Percentiles rank a stretch among this genome's conserved stretches.
Evolutionary conservation across 768 basidiomycete genomes (phyloP).

Genomic region (Boletus vinaceobasis): DNA sequence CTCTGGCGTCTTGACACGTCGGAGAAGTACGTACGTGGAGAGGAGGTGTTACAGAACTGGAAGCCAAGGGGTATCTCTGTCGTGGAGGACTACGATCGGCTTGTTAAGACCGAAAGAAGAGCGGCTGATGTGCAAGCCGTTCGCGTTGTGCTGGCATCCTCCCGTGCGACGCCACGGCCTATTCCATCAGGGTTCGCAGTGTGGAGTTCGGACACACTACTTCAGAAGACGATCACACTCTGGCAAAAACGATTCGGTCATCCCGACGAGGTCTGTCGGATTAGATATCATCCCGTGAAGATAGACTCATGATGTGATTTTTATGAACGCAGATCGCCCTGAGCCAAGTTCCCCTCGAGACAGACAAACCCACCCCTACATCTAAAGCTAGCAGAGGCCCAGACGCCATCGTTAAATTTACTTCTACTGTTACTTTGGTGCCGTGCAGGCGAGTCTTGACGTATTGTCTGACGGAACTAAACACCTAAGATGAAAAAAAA

Average conservation of each 20-base stretch:
- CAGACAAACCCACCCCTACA: slow-evolving; percentile 33
- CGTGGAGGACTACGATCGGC: slow-evolving; percentile 78
- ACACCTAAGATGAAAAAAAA: slow-evolving; percentile 2
- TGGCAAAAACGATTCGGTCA: slow-evolving; percentile 87
- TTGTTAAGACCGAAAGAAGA: slow-evolving; percentile 67
- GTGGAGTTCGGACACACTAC: slow-evolving; percentile 65
- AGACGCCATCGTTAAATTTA: slow-evolving; percentile 59
- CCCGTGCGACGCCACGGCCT: slow-evolving; percentile 43
- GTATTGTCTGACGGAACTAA: background rate
- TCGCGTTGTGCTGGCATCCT: slow-evolving; percentile 66
- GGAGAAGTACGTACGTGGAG: slow-evolving; percentile 92
- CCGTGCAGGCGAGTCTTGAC: slow-evolving; percentile 57
- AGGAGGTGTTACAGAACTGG: slow-evolving; percentile 82
- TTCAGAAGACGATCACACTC: slow-evolving; percentile 64
- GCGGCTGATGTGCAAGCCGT: slow-evolving; percentile 91
- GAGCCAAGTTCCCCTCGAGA: slow-evolving; percentile 64
- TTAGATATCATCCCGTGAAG: background rate
- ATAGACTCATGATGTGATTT: slow-evolving; percentile 11
- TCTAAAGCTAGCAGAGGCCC: slow-evolving; percentile 33
- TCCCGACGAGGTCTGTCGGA: slow-evolving; percentile 59
- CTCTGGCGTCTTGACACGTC: slow-evolving; percentile 95
- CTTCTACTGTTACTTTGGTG: slow-evolving; percentile 69
- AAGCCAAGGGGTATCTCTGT: slow-evolving; percentile 84
- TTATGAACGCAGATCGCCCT: slow-evolving; percentile 65
- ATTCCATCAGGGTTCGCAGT: slow-evolving; percentile 47